Evolutionary conservation across 768 basidiomycete species (phyloP).

Genomic region (Coprinopsis strossmayeri): DNA sequence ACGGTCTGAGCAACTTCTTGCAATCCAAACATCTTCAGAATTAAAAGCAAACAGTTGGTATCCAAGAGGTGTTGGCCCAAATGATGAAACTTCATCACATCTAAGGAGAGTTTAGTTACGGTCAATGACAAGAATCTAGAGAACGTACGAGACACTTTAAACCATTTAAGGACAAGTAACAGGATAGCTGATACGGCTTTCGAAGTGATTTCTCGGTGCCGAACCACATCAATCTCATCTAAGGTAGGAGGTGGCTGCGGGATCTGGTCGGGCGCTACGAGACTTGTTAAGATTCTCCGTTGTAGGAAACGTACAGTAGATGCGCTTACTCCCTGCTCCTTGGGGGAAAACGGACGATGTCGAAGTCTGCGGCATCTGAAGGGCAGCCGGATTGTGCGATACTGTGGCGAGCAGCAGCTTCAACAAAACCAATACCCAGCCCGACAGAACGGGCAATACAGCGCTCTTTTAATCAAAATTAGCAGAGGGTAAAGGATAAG

Average conservation of each 20-base stretch:
- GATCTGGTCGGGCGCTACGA: conserved; percentile 57
- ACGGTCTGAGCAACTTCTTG: conserved; percentile 85
- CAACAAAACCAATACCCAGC: conserved; percentile 88
- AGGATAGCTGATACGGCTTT: conserved; percentile 97
- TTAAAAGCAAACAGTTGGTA: conserved; percentile 88
- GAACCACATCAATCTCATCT: conserved; percentile 88
- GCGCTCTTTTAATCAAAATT: conserved; percentile 47
- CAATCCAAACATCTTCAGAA: conserved; percentile 97
- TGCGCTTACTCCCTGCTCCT: conserved; percentile 43
- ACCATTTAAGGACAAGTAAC: conserved; percentile 90
- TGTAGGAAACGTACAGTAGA: conserved; percentile 1
- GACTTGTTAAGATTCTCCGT: not conserved
- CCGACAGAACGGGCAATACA: conserved; percentile 76
- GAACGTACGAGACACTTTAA: conserved; percentile 91
- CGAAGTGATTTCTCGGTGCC: conserved; percentile 95
- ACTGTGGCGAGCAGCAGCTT: conserved; percentile 92
- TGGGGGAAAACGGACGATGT: conserved; percentile 69
- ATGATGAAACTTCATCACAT: conserved; percentile 98
- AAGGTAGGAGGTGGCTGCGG: conserved; percentile 64
- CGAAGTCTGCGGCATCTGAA: conserved; percentile 59
- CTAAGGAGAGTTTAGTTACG: conserved; percentile 31
- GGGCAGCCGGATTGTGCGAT: conserved; percentile 60
- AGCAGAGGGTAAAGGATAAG: not conserved
- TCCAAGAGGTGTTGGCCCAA: conserved; percentile 93
- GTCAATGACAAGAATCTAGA: not conserved